Evolutionary conservation across 176 grass and related monocot genomes (phyloP).

Genomic region (Puccinellia tenuiflora): DNA sequence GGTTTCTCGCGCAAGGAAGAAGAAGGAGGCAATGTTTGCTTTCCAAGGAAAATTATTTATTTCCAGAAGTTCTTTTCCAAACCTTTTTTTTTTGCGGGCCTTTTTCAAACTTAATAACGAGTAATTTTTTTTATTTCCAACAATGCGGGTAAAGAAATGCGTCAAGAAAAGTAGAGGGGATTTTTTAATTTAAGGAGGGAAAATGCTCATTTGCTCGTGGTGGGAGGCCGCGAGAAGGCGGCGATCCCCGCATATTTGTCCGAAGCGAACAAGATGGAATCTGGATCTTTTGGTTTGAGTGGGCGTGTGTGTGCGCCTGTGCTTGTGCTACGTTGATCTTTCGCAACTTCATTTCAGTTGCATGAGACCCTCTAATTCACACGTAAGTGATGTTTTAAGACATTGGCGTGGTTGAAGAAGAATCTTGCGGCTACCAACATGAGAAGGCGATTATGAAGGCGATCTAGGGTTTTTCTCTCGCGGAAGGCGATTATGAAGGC

Average conservation of each 20-base stretch:
- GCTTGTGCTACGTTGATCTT: no score
- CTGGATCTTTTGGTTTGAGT: neutral
- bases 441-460: no score
- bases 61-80: neutral
- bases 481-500: no score
- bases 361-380: no score
- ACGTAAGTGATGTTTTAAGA: no score
- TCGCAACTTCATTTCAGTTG: no score
- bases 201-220: neutral
- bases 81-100: no score
- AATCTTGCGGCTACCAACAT: no score
- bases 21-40: neutral
- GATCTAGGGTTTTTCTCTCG: no score
- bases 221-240: neutral
- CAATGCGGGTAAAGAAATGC: neutral
- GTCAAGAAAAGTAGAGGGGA: neutral
- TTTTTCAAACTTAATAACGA: no score
- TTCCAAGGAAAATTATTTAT: neutral
- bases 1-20: slow-evolving; percentile 14
- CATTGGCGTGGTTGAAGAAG: no score
- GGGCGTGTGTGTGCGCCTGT: neutral
- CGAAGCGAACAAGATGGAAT: neutral
- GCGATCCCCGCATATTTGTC: neutral
- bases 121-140: no score
- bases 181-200: neutral